Conservation (phyloP, 495 filamentous ascomycete species). For the Aspergillus sclerotioniger region DNA sequence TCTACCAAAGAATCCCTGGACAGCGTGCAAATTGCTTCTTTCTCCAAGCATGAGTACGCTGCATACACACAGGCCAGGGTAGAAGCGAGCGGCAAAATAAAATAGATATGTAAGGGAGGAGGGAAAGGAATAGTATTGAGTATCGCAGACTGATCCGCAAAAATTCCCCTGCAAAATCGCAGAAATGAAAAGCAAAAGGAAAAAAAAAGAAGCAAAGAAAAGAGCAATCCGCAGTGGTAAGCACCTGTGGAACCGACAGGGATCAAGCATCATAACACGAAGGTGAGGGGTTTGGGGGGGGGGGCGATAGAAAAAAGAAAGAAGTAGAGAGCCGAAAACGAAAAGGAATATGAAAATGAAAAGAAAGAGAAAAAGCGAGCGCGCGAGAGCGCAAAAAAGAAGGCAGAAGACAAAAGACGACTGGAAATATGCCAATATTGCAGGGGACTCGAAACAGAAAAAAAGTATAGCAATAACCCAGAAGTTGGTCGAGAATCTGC, state of each 20-base stretch:
- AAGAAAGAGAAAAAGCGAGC: neutral
- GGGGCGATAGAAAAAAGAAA: neutral
- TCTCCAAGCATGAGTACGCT: neutral
- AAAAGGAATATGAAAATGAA: neutral
- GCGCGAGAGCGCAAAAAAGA: too few species aligned
- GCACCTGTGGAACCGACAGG: slow-evolving; percentile 12
- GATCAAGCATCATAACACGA: slow-evolving; percentile 16
- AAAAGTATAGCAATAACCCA: too few species aligned
- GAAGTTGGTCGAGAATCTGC: too few species aligned
- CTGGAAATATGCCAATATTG: too few species aligned
- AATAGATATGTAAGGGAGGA: neutral
- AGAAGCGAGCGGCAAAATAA: neutral
- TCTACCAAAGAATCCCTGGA: slow-evolving; percentile 7
- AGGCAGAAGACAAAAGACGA: too few species aligned
- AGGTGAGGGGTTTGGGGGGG: slow-evolving; percentile 1
- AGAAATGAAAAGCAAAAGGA: slow-evolving; percentile 10
- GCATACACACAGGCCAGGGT: slow-evolving; percentile 2
- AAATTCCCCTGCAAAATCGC: slow-evolving; percentile 3
- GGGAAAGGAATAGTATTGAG: neutral
- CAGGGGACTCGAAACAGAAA: too few species aligned
- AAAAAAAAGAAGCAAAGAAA: slow-evolving; percentile 2
- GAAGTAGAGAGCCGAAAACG: neutral
- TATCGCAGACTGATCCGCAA: neutral
- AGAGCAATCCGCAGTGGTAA: slow-evolving; percentile 19
- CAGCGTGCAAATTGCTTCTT: neutral